Percentiles rank a stretch among this genome's conserved stretches.
phyloP scores from a whole-genome alignment of 1,284 basidiomycete species.

The Trichosporon inkin region DNA sequence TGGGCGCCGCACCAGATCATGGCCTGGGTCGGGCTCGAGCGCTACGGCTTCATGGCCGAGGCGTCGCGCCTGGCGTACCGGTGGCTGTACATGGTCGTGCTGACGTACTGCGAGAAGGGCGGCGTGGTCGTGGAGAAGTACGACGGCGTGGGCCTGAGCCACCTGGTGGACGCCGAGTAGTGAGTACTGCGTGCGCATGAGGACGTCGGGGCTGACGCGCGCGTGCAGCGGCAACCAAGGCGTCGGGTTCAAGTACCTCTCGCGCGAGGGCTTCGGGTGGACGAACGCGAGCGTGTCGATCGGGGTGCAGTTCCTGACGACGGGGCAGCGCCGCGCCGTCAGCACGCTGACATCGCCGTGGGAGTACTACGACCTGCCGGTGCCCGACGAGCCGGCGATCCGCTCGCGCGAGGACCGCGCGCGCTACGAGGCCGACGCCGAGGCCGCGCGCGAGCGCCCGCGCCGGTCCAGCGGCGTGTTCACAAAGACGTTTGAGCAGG shows the following conservation, averaged over 20 bases:
- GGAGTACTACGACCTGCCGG: conserved; percentile 47
- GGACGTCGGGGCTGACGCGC: conserved; percentile 17
- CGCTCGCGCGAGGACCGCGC: conserved; percentile 40
- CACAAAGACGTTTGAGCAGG: conserved; percentile 2
- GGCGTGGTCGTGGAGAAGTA: conserved; percentile 98
- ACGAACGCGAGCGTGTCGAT: conserved; percentile 82
- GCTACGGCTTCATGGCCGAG: conserved; percentile 91
- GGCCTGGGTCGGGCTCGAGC: conserved; percentile 93
- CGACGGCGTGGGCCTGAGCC: conserved; percentile 89
- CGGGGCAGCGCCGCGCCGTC: conserved; percentile 89
- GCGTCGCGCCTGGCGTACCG: conserved; percentile 90
- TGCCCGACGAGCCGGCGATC: conserved; percentile 56
- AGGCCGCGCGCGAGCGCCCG: background rate
- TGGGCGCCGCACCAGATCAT: conserved; percentile 97
- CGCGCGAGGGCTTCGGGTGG: conserved; percentile 96
- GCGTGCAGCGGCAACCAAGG: conserved; percentile 82
- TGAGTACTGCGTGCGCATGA: conserved; percentile 31
- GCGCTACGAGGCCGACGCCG: conserved; percentile 2
- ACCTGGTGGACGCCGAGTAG: conserved; percentile 96
- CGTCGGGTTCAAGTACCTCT: conserved; percentile 92
- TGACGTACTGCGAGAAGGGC: conserved; percentile 77
- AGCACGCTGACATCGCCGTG: conserved; percentile 63
- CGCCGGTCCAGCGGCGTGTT: background rate
- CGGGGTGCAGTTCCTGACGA: conserved; percentile 88
- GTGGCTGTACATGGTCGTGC: conserved; percentile 83